Conservation (phyloP, 2,329 filamentous ascomycete genomes). For the Colletotrichum sublineola region DNA sequence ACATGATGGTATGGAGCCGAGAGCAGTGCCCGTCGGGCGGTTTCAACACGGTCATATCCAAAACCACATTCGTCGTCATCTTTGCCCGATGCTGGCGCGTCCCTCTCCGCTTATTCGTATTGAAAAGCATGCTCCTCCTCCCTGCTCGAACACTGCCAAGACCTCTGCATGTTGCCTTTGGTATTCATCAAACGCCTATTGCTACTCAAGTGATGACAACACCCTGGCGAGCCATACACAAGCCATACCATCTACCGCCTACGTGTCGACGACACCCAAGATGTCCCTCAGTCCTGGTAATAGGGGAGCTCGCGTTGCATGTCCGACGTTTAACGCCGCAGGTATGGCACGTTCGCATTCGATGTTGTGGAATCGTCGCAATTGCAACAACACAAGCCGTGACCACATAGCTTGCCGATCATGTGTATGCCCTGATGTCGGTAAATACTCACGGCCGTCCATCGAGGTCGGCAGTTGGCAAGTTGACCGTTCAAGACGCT, state of each 20-base stretch:
- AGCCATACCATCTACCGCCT: background rate
- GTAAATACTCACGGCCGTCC: background rate
- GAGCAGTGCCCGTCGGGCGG: background rate
- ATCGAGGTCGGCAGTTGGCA: background rate
- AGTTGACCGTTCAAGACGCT: background rate
- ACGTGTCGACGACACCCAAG: background rate
- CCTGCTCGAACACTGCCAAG: conserved; percentile 27
- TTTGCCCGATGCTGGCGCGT: conserved; percentile 6
- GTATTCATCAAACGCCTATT: background rate
- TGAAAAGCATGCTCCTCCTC: conserved; percentile 3
- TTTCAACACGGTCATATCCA: conserved; percentile 3
- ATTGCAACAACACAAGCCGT: conserved; percentile 3
- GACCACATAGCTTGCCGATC: conserved; percentile 1
- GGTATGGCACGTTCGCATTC: background rate
- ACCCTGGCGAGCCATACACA: background rate
- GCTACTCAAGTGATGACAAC: background rate
- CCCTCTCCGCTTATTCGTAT: conserved; percentile 5
- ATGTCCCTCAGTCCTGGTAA: background rate
- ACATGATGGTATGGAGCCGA: background rate
- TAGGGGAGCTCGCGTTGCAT: background rate
- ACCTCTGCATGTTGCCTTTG: conserved; percentile 2
- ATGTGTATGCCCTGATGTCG: conserved; percentile 14
- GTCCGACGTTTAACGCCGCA: conserved; percentile 32
- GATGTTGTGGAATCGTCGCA: background rate
- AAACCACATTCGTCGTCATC: conserved; percentile 9